Evolutionary conservation across 2,329 filamentous ascomycete species (phyloP), one percentile per base, ranked within the genome.

Genomic region (Ilyonectria mors-panacis): DNA sequence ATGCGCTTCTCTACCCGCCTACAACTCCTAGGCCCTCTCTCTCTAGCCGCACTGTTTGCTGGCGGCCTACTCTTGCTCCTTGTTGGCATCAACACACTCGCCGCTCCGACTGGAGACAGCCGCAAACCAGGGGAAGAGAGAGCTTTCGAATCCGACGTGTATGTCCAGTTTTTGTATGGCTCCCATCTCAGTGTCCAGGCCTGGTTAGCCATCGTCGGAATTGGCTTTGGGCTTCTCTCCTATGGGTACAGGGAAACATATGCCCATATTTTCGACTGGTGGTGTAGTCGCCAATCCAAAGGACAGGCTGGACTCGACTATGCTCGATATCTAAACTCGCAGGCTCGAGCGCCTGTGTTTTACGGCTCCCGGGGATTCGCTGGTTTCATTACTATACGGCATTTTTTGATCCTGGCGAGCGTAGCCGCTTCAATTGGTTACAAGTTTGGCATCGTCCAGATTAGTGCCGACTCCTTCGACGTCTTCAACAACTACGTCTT

Each of bases 251-350:
- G 28, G 17, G 68, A 66, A 12, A 44, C 66, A 6, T 68, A 70
- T 30, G 19, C 51, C 17, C 66, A 70, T 19, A 17, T 68, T 12
- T 70, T 70, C 39, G 68, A 70, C 39, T 66, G 42, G 58, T 68
- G 68, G 65, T 66, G 65, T 37, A 66, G 30, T 33, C 30, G 44
- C 15, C 45, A 58, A 17, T 37, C 65, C 6, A 17, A n/a, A 17
- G 4, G 33, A 10, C 15, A 28, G 3, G 26, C 19, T 4, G 65
- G 68, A 7, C 62, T 68, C 3, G 62, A 70, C 42, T 65, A 70
- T 23, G 54, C 28, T 17, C 28, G 53, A 9, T 68, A 68, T n/a
- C 19, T 68, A 1, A 68, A 68, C 39, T 61, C 66, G 0, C 66
- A 62, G 13, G 19, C 30, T 30, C 51, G 42, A 12, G 57, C 66